phyloP scores from a whole-genome alignment of 1,284 basidiomycete genomes.

The Cutaneotrichosporon sp. region DNA sequence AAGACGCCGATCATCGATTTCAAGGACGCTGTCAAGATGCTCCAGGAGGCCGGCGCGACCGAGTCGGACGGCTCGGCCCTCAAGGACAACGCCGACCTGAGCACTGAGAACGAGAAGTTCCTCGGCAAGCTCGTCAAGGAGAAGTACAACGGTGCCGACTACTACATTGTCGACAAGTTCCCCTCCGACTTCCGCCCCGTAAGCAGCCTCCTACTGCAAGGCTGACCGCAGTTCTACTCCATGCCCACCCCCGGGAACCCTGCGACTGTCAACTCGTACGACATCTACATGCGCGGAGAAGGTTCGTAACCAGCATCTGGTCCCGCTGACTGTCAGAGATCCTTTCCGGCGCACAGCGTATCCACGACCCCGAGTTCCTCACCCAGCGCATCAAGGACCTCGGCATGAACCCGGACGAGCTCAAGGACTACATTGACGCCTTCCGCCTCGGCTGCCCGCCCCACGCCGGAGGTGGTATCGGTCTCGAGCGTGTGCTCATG shows the following conservation, averaged over 20 bases:
- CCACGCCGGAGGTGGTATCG: conserved; percentile 61
- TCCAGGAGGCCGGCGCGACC: conserved; percentile 75
- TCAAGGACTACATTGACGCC: conserved; percentile 88
- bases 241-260: conserved; percentile 91
- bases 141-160: conserved; percentile 88
- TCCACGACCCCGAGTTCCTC: conserved; percentile 84
- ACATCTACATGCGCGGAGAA: conserved; percentile 99
- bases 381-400: conserved; percentile 73
- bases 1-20: conserved; percentile 80
- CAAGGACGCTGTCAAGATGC: conserved; percentile 79
- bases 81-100: conserved; percentile 78
- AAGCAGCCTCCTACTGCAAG: neutral
- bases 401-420: conserved; percentile 75
- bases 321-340: conserved; percentile 62
- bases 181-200: conserved; percentile 58
- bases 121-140: conserved; percentile 84
- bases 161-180: conserved; percentile 98
- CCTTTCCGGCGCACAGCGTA: conserved; percentile 92
- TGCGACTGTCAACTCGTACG: conserved; percentile 95
- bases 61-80: conserved; percentile 57
- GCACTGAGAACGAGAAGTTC: conserved; percentile 71
- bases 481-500: conserved; percentile 94
- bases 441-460: conserved; percentile 93
- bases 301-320: neutral
- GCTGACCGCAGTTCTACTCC: conserved; percentile 86